Evolutionary conservation across 1,284 basidiomycete genomes (phyloP).

Genomic region (Sanguinoderma infundibulare): DNA sequence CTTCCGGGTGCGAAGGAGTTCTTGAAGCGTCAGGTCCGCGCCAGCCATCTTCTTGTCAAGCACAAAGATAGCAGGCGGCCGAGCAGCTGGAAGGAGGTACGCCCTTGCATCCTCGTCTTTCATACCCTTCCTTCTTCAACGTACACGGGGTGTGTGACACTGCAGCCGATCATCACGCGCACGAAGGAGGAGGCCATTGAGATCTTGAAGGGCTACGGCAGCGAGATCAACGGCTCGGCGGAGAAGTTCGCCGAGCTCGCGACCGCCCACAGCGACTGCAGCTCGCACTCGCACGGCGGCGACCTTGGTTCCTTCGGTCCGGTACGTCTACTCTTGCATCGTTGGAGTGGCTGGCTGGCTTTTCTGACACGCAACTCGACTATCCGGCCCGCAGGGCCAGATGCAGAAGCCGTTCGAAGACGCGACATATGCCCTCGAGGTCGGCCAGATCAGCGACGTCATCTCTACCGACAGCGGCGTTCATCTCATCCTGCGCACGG

Average conservation of each 20-base stretch:
- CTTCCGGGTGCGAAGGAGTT: conserved; percentile 74
- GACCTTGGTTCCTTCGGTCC: conserved; percentile 88
- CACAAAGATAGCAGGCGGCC: conserved; percentile 88
- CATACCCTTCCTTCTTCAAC: not conserved
- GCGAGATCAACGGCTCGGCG: conserved; percentile 61
- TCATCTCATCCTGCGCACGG: conserved; percentile 92
- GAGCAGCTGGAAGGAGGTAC: conserved; percentile 90
- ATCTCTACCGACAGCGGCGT: conserved; percentile 96
- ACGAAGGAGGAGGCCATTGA: conserved; percentile 89
- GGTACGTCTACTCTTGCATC: conserved; percentile 19
- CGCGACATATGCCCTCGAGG: conserved; percentile 79
- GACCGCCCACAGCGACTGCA: conserved; percentile 82
- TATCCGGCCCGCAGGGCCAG: conserved; percentile 56
- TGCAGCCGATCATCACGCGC: conserved; percentile 81
- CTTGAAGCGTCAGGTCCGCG: conserved; percentile 70
- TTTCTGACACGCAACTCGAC: not conserved
- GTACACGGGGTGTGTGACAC: conserved; percentile 2
- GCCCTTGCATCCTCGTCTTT: conserved; percentile 34
- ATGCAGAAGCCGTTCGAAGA: conserved; percentile 99
- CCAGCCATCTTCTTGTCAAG: conserved; percentile 95
- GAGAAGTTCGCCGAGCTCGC: conserved; percentile 82
- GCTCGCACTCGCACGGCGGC: conserved; percentile 79
- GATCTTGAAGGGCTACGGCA: conserved; percentile 70
- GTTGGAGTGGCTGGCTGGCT: not conserved
- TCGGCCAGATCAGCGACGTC: conserved; percentile 87